phyloP scores from a whole-genome alignment of 495 filamentous ascomycete species.

The Penicillium antarcticum region DNA sequence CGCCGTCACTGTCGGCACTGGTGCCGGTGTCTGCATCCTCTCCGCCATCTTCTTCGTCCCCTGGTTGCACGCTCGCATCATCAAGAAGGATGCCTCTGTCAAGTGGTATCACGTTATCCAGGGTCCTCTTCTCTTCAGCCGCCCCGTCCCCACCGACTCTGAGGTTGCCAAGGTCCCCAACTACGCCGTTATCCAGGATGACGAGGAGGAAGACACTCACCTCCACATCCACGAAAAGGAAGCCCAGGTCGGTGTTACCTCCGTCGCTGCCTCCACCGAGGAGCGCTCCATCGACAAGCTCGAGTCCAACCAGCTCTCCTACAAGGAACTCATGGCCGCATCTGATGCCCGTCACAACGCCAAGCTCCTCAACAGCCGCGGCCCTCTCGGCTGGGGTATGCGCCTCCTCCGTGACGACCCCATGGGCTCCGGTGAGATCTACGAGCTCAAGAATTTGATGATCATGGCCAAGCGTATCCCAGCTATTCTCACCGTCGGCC shows the following conservation, averaged over 20 bases:
- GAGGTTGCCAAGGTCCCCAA: conserved; percentile 49
- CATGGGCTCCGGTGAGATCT: conserved; percentile 62
- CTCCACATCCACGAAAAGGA: conserved; percentile 29
- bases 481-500: conserved; percentile 50
- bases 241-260: conserved; percentile 17
- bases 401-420: conserved; percentile 65
- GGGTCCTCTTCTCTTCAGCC: conserved; percentile 51
- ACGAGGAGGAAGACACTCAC: conserved; percentile 31
- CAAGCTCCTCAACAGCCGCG: conserved; percentile 52
- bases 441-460: conserved; percentile 64
- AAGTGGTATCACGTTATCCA: conserved; percentile 51
- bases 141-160: conserved; percentile 36
- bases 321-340: conserved; percentile 53
- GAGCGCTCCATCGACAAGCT: conserved; percentile 44
- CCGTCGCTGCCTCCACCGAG: conserved; percentile 16
- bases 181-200: conserved; percentile 51
- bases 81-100: conserved; percentile 52
- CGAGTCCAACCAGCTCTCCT: conserved; percentile 45
- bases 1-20: conserved; percentile 52
- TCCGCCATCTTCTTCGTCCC: conserved; percentile 59
- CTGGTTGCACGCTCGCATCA: conserved; percentile 49
- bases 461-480: conserved; percentile 57
- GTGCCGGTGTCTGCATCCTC: conserved; percentile 48
- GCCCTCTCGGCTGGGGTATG: conserved; percentile 70
- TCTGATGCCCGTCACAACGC: conserved; percentile 48